Evolutionary conservation across 2,329 filamentous ascomycete genomes (phyloP).

Genomic region (Ophiognomonia clavigignenti-juglandacearum): DNA sequence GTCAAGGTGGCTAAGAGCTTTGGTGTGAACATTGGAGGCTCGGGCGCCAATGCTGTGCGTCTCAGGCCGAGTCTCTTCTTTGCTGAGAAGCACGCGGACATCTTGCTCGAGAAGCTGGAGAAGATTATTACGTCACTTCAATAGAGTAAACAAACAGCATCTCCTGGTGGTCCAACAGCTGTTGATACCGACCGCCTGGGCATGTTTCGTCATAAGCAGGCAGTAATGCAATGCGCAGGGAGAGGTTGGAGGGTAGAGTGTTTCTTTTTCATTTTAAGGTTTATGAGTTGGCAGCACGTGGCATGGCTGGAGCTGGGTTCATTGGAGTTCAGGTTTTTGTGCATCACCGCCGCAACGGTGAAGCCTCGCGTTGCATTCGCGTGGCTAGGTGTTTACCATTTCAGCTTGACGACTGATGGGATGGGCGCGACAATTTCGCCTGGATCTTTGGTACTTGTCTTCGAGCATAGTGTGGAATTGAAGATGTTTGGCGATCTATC

Average conservation of each 20-base stretch:
- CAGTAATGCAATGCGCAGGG: not conserved
- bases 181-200: no score
- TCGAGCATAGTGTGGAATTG: no score
- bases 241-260: not conserved
- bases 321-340: constrained; percentile 15
- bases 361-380: not conserved
- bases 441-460: no score
- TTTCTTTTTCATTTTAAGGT: not conserved
- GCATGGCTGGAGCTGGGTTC: constrained; percentile 11
- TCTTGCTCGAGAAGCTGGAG: constrained; percentile 74
- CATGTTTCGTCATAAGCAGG: no score
- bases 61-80: constrained; percentile 89
- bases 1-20: constrained; percentile 71
- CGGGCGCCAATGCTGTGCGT: constrained; percentile 69
- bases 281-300: constrained; percentile 1
- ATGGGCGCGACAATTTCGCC: no score
- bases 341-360: no score
- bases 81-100: constrained; percentile 85
- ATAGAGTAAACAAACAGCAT: constrained; percentile 2
- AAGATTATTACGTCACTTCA: constrained; percentile 59
- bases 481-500: no score
- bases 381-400: no score
- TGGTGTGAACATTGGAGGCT: constrained; percentile 84
- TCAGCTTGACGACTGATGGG: no score
- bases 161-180: no score